phyloP scores from a whole-genome alignment of 306 rosid genomes.

The Coriaria nepalensis region DNA sequence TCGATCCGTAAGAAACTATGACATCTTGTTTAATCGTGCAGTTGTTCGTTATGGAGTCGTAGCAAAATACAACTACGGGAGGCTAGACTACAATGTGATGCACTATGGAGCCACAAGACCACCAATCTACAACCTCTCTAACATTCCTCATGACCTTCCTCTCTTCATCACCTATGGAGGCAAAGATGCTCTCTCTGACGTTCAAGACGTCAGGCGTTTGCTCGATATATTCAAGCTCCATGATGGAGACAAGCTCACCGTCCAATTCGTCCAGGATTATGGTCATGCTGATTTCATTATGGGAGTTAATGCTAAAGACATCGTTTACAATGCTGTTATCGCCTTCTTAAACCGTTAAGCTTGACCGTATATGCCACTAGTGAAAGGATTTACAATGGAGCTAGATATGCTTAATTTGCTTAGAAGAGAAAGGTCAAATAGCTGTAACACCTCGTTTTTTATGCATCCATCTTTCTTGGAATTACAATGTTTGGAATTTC shows the following conservation, averaged over 20 bases:
- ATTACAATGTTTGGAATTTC: too few relatives aligned
- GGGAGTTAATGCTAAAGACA: slow-evolving; percentile 65
- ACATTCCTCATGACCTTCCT: slow-evolving; percentile 60
- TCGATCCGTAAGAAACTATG: too few relatives aligned
- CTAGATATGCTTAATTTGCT: neutral
- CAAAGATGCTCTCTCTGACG: slow-evolving; percentile 62
- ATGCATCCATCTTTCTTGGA: too few relatives aligned
- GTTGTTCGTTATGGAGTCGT: slow-evolving; percentile 48
- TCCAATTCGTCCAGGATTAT: slow-evolving; percentile 46
- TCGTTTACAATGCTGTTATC: slow-evolving; percentile 37
- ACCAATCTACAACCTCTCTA: slow-evolving; percentile 70
- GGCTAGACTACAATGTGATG: slow-evolving; percentile 26
- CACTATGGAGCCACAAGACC: slow-evolving; percentile 50
- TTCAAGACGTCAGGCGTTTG: slow-evolving; percentile 35
- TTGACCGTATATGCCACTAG: slow-evolving; percentile 8
- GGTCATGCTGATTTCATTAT: slow-evolving; percentile 66
- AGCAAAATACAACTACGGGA: slow-evolving; percentile 44
- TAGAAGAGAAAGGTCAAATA: too few relatives aligned
- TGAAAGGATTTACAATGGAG: too few relatives aligned
- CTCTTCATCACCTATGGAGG: slow-evolving; percentile 84
- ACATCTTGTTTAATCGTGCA: too few relatives aligned
- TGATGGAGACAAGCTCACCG: slow-evolving; percentile 43
- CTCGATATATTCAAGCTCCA: slow-evolving; percentile 49
- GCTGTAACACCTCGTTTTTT: too few relatives aligned
- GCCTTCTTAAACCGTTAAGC: slow-evolving; percentile 44